These are phyloP conservation scores for Platanthera guangdongensis DNA, from an alignment of 106 monocot species.

Conservation along the genomic window DNA sequence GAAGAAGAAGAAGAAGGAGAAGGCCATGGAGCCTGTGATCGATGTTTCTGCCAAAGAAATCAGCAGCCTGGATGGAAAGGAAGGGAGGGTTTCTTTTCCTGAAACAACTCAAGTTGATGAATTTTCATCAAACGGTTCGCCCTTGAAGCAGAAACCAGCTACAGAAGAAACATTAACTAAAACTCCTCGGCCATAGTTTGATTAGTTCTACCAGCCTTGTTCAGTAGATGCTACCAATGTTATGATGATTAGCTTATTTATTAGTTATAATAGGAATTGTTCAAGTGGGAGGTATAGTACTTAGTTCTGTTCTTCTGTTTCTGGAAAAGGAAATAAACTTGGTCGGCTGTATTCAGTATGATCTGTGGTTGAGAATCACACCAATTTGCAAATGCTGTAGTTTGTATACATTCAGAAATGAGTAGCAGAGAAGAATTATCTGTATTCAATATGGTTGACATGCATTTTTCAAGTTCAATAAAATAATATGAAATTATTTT, in stretches of 20 bases:
- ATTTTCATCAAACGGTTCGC: slow-evolving; percentile 23
- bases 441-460: too few species aligned
- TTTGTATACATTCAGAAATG: too few species aligned
- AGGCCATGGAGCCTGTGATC: slow-evolving; percentile 18
- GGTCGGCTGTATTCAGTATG: neutral
- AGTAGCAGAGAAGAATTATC: too few species aligned
- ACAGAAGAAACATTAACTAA: slow-evolving; percentile 17
- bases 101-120: neutral
- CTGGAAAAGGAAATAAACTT: slow-evolving; percentile 2
- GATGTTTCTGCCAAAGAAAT: slow-evolving; percentile 1
- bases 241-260: neutral
- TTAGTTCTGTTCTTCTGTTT: neutral
- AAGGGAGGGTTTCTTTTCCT: slow-evolving; percentile 15
- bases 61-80: neutral
- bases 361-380: neutral
- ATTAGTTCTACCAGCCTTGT: neutral
- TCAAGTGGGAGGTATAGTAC: neutral
- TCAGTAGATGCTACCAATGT: neutral
- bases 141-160: slow-evolving; percentile 18
- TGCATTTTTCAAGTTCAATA: too few species aligned
- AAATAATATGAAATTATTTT: too few species aligned
- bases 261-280: slow-evolving; percentile 3
- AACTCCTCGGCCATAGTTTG: slow-evolving; percentile 1
- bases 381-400: too few species aligned
- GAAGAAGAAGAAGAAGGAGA: slow-evolving; percentile 39